A percentile compares a stretch with the other conserved stretches of the same genome.
phyloP scores from a whole-genome alignment of 1,284 basidiomycete species.

The Heimioporus retisporus region DNA sequence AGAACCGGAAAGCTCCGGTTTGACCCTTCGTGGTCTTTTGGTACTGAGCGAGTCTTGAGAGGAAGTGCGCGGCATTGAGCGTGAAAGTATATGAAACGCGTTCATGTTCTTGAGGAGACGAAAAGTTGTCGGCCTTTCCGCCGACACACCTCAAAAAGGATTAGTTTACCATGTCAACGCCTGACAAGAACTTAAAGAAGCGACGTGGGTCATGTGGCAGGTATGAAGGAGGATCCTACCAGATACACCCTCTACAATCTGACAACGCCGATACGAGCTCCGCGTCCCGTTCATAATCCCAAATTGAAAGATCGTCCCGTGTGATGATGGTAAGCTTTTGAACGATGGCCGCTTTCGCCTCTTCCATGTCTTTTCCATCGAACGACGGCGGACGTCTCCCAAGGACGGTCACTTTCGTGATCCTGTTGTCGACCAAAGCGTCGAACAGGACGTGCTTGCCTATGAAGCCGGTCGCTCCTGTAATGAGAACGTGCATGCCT shows the following conservation, averaged over 20 bases:
- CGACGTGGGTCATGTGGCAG: neutral
- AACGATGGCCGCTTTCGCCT: conserved; percentile 26
- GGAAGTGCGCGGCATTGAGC: conserved; percentile 35
- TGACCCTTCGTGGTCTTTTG: neutral
- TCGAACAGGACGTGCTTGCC: conserved; percentile 32
- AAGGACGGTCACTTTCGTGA: conserved; percentile 38
- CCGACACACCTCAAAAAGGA: conserved; percentile 32
- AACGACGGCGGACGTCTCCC: conserved; percentile 35
- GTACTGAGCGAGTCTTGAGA: conserved; percentile 28
- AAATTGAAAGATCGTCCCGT: conserved; percentile 36
- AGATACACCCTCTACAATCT: conserved; percentile 39
- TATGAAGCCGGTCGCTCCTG: conserved; percentile 39
- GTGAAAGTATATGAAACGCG: conserved; percentile 37
- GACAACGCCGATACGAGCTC: conserved; percentile 31
- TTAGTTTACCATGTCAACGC: too few species aligned
- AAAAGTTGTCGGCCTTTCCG: conserved; percentile 32
- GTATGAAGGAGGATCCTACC: conserved; percentile 18
- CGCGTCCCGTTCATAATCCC: conserved; percentile 36
- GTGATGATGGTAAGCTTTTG: conserved; percentile 35
- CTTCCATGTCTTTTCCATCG: conserved; percentile 27
- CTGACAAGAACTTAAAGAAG: neutral
- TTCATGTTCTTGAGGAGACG: conserved; percentile 35
- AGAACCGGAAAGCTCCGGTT: conserved; percentile 32
- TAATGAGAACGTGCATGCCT: conserved; percentile 37
- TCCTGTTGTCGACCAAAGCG: conserved; percentile 29